Evolutionary conservation across 495 filamentous ascomycete genomes (phyloP).

Genomic region (Jackrogersella multiformis): DNA sequence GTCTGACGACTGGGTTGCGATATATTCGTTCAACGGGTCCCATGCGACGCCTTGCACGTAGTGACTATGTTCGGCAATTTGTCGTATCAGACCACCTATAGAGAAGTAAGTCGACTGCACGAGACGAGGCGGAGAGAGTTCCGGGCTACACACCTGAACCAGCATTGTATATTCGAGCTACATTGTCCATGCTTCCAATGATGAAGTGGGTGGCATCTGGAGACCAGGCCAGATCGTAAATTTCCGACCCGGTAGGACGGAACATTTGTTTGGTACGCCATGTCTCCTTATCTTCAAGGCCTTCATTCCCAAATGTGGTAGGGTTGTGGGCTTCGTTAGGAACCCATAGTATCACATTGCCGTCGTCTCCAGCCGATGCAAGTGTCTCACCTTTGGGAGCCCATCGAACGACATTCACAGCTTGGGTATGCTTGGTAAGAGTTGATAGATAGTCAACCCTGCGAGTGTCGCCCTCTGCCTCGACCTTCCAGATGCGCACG

Average conservation of each 20-base stretch:
- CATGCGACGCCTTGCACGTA: conserved; percentile 99
- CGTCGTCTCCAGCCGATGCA: conserved; percentile 95
- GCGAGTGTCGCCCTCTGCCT: conserved; percentile 83
- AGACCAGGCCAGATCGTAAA: conserved; percentile 98
- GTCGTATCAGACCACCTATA: conserved; percentile 85
- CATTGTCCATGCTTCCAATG: conserved; percentile 98
- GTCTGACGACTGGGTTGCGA: conserved; percentile 98
- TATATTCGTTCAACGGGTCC: conserved; percentile 98
- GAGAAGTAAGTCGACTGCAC: conserved; percentile 9
- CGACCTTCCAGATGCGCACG: conserved; percentile 94
- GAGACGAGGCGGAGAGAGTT: not conserved
- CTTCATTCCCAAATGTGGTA: conserved; percentile 78
- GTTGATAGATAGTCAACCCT: conserved; percentile 92
- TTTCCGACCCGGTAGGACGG: conserved; percentile 88
- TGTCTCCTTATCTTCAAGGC: conserved; percentile 90
- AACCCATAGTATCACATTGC: conserved; percentile 95
- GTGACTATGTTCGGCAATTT: conserved; percentile 98
- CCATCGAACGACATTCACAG: conserved; percentile 98
- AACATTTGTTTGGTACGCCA: conserved; percentile 99
- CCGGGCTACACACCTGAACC: conserved; percentile 73
- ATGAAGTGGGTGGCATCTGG: conserved; percentile 97
- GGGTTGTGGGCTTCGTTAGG: conserved; percentile 74
- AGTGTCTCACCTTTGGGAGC: conserved; percentile 93
- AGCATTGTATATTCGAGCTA: conserved; percentile 96
- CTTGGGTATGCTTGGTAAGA: conserved; percentile 90